Base-by-base conservation (phyloP, 192 early-diverging fungal species). In the Backusella macrospora region DNA sequence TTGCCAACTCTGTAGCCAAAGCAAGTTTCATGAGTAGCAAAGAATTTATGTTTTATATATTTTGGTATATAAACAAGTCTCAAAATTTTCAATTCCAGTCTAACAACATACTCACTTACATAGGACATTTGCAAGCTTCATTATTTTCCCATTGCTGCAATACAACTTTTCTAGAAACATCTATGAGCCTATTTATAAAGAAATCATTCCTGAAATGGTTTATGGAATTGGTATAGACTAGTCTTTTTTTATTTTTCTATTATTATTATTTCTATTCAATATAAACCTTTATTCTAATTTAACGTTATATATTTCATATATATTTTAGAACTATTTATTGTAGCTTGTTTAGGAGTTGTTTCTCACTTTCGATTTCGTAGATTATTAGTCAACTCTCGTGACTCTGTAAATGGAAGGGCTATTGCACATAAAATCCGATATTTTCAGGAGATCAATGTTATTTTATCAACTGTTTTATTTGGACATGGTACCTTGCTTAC, bases 31-130 rank as follows among this genome's bases (percentile, higher is more conserved):
- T 83, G 82, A 76, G 77, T 29, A 81, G 80, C 45, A 75, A 59
- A 59, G 82, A 83, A 76, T 81, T 81, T 39, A 76, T 76, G 63
- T 81, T 77, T 49, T 83, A 83, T 23, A 78, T 83, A n/a, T 55
- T 78, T 21, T 83, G 78, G 46, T 81, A n/a, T 79, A 73, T 45
- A 77, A 73, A 44, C 42, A 0, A 10, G 10, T 8, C 8, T 7
- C 18, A 52, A 23, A 16, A 9, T 18, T 6, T 18, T 23, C n/a
- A n/a, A 52, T 52, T 8, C 3, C n/a, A 71, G 6, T 44, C 37
- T 62, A 59, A 29, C 16, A 34, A 34, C 29, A 34, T 34, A 55
- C 23, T 13, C 7, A 6, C 10, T 66, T 52, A 8, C 38, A 37
- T 23, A 78, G 77, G 77, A 72, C 64, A 18, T 46, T 75, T 64